phyloP scores from a whole-genome alignment of 805 yeast species.

The Candida broadrunensis region DNA sequence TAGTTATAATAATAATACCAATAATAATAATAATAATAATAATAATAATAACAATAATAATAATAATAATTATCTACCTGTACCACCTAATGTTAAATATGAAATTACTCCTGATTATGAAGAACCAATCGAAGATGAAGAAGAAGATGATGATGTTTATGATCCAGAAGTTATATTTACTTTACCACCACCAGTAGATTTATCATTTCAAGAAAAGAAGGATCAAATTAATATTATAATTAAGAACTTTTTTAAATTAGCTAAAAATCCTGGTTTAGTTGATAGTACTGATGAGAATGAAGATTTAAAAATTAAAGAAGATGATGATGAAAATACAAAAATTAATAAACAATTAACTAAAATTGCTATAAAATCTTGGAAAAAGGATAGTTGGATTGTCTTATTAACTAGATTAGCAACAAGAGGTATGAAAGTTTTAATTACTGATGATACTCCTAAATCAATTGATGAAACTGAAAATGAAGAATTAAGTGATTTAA shows the following conservation, averaged over 20 bases:
- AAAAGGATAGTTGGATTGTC: conserved; percentile 70
- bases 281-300: conserved; percentile 10
- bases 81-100: neutral
- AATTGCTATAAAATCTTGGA: conserved; percentile 50
- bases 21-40: neutral
- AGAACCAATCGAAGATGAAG: conserved; percentile 24
- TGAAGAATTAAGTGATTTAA: conserved; percentile 51
- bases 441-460: conserved; percentile 11
- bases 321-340: conserved; percentile 11
- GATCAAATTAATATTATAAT: conserved; percentile 56
- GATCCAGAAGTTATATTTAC: conserved; percentile 44
- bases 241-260: conserved; percentile 53
- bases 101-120: conserved; percentile 5
- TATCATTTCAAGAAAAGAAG: conserved; percentile 54
- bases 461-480: conserved; percentile 22
- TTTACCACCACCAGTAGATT: conserved; percentile 55
- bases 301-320: conserved; percentile 10
- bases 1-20: neutral
- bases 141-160: conserved; percentile 29
- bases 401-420: conserved; percentile 76
- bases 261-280: conserved; percentile 25
- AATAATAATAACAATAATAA: neutral
- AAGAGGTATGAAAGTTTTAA: conserved; percentile 58
- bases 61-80: neutral
- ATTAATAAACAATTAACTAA: conserved; percentile 53